Base-by-base conservation (phyloP, 2,329 filamentous ascomycete genomes). In the Thelonectria olida region DNA sequence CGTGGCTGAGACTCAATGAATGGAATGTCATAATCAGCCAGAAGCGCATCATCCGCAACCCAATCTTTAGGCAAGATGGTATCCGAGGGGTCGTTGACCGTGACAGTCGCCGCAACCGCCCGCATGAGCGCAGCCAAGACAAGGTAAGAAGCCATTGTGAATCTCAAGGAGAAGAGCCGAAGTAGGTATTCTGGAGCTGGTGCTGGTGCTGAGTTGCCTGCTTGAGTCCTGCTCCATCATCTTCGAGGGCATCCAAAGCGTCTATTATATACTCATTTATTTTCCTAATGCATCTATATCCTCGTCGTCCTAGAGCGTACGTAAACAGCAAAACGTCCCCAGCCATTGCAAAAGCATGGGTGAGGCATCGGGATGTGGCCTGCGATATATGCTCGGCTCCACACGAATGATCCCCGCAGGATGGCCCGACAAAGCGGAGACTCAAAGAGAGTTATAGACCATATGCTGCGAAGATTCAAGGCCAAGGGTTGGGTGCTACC, bases 311-410 rank as follows among this genome's bases (percentile, higher is more conserved):
- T n/a, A 27, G 13, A 44, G 50, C 47, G 22, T 49, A 54, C 56
- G 50, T 34, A 59, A 54, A 53, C 44, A 20, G n/a, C 22, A 41
- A 9, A 41, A 15, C 15, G 9, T n/a, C n/a, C 38, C 19, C 31
- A 41, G 17, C 2, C 36, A 19, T n/a, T 4, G 36, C 23, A 13
- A 36, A 45, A 31, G 44, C 50, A 60, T 25, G 57, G 50, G 45
- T 60, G 28, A 31, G 13, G 27, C 57, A 49, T 60, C 57, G 57
- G 57, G 50, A 60, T 60, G 57, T 60, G 50, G 57, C 51, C 57
- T 42, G 28, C 50, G 36, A 54, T 44, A 22, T 50, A 42, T 34
- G 9, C 41, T 60, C 50, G 50, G 50, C 50, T 60, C 57, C 50
- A 31, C 50, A 42, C 44, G 7, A 22, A 22, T 12, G 39, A 31